Percentiles rank a stretch among this genome's conserved stretches.
Conservation (phyloP, 768 basidiomycete species). For the Lentinula boryana region DNA sequence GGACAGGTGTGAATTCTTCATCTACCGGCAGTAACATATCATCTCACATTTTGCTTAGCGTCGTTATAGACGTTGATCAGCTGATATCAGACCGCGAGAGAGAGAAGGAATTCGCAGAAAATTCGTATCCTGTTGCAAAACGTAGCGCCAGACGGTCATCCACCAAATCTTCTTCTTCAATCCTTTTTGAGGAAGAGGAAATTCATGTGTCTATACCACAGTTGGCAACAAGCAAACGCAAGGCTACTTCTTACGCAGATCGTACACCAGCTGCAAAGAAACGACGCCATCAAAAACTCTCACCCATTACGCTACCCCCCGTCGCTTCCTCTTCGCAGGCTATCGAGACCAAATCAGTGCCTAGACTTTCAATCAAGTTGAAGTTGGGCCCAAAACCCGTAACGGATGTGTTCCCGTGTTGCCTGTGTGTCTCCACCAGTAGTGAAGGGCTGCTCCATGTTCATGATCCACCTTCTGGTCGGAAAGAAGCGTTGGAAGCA, state of each 20-base stretch:
- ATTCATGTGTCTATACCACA: background rate
- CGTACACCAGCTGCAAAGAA: slow-evolving; percentile 42
- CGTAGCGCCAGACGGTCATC: slow-evolving; percentile 11
- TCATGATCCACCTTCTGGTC: slow-evolving; percentile 55
- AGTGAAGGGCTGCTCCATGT: slow-evolving; percentile 56
- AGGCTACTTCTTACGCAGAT: slow-evolving; percentile 28
- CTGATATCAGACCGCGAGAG: slow-evolving; percentile 63
- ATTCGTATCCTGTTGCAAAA: slow-evolving; percentile 9
- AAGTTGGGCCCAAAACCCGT: slow-evolving; percentile 61
- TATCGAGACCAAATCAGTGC: slow-evolving; percentile 9
- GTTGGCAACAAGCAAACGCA: slow-evolving; percentile 29
- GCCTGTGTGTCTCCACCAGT: slow-evolving; percentile 54
- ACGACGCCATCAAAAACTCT: slow-evolving; percentile 30
- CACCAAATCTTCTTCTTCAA: slow-evolving; percentile 1
- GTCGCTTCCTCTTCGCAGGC: background rate
- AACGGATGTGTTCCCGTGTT: slow-evolving; percentile 56
- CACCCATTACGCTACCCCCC: slow-evolving; percentile 14
- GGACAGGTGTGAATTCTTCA: slow-evolving; percentile 47
- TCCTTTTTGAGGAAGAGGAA: background rate
- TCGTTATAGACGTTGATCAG: slow-evolving; percentile 89
- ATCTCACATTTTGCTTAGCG: slow-evolving; percentile 39
- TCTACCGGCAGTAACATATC: background rate
- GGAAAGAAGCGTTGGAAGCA: slow-evolving; percentile 47
- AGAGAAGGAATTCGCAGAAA: slow-evolving; percentile 26
- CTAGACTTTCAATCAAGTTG: slow-evolving; percentile 53